A percentile compares a stretch with the other conserved stretches of the same genome.
phyloP scores from a whole-genome alignment of 176 grass and related monocot genomes.

The Eremochloa ophiuroides region DNA sequence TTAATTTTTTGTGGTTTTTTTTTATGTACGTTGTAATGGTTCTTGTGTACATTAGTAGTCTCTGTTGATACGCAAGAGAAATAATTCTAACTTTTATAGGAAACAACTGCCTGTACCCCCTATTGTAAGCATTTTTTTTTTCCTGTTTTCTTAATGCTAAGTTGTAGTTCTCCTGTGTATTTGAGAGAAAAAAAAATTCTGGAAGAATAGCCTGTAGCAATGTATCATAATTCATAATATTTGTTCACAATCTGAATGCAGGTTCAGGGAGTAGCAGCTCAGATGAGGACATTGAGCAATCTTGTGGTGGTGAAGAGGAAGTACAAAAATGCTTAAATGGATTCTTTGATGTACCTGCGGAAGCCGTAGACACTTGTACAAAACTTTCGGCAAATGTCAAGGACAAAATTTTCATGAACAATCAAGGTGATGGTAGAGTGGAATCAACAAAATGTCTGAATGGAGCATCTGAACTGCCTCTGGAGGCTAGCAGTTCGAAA shows the following conservation, averaged over 20 bases:
- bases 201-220: neutral
- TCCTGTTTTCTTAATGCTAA: no score
- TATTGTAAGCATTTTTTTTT: neutral
- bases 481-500: neutral
- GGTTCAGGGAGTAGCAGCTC: constrained; percentile 31
- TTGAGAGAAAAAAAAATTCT: no score
- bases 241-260: neutral
- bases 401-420: neutral
- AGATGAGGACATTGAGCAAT: constrained; percentile 16
- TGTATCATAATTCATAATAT: neutral
- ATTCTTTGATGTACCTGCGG: neutral
- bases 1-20: no score
- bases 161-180: no score
- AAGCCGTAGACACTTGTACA: neutral
- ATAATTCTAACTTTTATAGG: neutral
- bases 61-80: neutral
- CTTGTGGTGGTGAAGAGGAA: neutral
- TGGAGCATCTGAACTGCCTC: constrained; percentile 1
- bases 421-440: neutral
- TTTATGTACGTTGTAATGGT: no score
- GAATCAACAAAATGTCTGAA: neutral
- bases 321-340: constrained; percentile 11
- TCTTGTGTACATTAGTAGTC: no score
- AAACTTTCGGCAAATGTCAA: neutral
- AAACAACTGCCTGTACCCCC: neutral